These are phyloP conservation scores for Madurella fahalii DNA, from an alignment of 2,329 filamentous ascomycete species.

Conservation along the genomic window DNA sequence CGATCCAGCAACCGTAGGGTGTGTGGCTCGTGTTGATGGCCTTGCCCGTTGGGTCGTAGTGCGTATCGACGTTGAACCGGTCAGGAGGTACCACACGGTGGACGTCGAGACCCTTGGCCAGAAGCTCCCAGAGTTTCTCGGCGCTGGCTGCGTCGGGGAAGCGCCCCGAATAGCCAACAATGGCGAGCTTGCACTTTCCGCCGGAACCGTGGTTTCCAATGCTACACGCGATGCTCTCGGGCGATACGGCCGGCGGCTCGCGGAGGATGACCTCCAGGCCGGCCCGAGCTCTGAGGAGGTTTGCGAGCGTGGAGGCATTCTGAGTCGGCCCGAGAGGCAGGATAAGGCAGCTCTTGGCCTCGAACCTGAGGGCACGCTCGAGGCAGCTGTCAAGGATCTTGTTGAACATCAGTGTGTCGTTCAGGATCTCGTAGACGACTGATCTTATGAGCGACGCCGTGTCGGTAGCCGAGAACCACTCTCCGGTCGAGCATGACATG, in stretches of 20 bases:
- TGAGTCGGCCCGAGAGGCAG: constrained; percentile 49
- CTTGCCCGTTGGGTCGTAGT: constrained; percentile 69
- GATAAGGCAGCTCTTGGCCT: constrained; percentile 40
- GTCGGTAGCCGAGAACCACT: constrained; percentile 37
- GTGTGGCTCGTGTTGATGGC: constrained; percentile 72
- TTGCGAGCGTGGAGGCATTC: constrained; percentile 44
- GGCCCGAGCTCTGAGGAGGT: constrained; percentile 40
- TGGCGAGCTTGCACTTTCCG: constrained; percentile 68
- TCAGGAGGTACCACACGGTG: constrained; percentile 64
- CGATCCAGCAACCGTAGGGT: constrained; percentile 69
- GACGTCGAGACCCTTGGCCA: constrained; percentile 71
- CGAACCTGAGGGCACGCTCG: constrained; percentile 38
- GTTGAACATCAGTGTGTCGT: constrained; percentile 45
- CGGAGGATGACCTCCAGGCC: constrained; percentile 41
- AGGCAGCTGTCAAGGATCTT: constrained; percentile 47
- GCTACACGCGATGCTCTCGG: constrained; percentile 32
- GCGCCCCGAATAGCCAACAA: constrained; percentile 76
- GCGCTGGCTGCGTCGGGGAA: constrained; percentile 70
- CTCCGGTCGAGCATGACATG: constrained; percentile 49
- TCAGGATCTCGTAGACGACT: constrained; percentile 47
- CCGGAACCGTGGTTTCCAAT: constrained; percentile 46
- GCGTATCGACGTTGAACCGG: constrained; percentile 68
- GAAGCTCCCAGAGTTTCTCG: constrained; percentile 70
- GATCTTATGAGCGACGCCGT: constrained; percentile 40
- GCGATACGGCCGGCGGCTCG: constrained; percentile 33